phyloP scores from a whole-genome alignment of 2,329 filamentous ascomycete species.

The Claviceps sp. region DNA sequence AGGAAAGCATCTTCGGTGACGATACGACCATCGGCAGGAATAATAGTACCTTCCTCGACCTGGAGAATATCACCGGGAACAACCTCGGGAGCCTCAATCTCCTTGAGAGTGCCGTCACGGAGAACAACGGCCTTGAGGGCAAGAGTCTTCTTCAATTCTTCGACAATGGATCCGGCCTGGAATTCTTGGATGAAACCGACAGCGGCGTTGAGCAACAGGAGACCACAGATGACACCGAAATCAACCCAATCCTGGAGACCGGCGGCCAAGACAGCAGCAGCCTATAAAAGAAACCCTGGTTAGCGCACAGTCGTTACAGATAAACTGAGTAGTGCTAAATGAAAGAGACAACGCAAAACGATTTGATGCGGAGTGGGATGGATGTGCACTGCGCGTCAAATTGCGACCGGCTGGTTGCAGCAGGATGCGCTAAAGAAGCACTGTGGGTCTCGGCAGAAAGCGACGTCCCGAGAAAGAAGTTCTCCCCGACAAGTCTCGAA shows the following conservation, averaged over 20 bases:
- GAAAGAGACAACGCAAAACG: not conserved
- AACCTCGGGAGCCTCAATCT: constrained; percentile 71
- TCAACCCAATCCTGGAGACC: constrained; percentile 85
- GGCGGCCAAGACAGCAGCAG: constrained; percentile 66
- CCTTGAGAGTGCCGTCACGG: constrained; percentile 61
- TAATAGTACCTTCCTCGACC: constrained; percentile 81
- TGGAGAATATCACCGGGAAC: constrained; percentile 84
- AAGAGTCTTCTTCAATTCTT: constrained; percentile 80
- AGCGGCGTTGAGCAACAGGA: constrained; percentile 69
- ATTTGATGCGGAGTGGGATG: not conserved
- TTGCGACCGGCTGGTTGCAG: not conserved
- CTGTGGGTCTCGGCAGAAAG: not conserved
- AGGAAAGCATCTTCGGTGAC: constrained; percentile 74
- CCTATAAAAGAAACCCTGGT: constrained; percentile 25
- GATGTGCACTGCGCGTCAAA: not conserved
- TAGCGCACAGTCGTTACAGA: constrained; percentile 10
- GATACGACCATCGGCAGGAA: constrained; percentile 77
- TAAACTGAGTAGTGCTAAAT: not conserved
- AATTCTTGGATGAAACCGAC: constrained; percentile 86
- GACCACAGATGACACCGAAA: constrained; percentile 78
- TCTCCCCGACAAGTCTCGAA: not conserved
- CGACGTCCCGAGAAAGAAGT: not conserved
- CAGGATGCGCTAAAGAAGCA: not conserved
- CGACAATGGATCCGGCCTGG: constrained; percentile 81
- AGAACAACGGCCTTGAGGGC: constrained; percentile 79